phyloP scores from a whole-genome alignment of 2,329 filamentous ascomycete species.

The Fusarium camptoceras region DNA sequence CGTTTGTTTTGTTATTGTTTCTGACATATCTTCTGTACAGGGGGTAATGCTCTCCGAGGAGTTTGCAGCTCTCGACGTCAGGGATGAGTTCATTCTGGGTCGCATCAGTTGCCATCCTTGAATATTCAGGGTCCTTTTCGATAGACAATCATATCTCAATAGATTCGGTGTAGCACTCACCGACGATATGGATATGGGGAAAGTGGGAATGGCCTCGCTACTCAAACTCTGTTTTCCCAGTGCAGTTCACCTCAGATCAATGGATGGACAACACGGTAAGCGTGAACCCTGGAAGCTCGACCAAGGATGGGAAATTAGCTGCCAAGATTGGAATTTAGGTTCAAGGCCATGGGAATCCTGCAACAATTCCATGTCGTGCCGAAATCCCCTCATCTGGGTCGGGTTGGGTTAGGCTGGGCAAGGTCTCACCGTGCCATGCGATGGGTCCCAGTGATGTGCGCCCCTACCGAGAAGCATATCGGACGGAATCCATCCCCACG shows the following conservation, averaged over 20 bases:
- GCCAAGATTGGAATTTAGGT: constrained; percentile 24
- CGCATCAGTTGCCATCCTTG: constrained; percentile 1
- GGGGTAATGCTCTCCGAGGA: not conserved
- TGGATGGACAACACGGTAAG: constrained; percentile 1
- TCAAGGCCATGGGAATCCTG: constrained; percentile 31
- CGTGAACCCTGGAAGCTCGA: not conserved
- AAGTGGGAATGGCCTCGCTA: constrained; percentile 22
- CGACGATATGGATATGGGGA: not conserved
- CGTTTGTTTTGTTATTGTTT: constrained; percentile 4
- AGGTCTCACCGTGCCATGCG: not conserved
- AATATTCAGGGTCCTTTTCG: constrained; percentile 6
- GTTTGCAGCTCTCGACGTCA: constrained; percentile 25
- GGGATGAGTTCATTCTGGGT: constrained; percentile 23
- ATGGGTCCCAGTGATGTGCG: constrained; percentile 27
- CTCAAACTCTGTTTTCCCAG: not conserved
- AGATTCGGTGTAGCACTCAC: constrained; percentile 3
- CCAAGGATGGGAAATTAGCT: constrained; percentile 28
- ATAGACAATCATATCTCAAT: constrained; percentile 4
- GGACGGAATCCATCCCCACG: constrained; percentile 28
- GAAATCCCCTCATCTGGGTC: constrained; percentile 10
- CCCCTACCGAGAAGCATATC: constrained; percentile 35
- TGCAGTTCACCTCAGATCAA: not conserved
- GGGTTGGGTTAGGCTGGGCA: not conserved
- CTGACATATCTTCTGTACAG: not conserved
- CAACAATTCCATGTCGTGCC: constrained; percentile 35